Percentiles rank a stretch among this genome's conserved stretches.
Conservation (phyloP, 768 basidiomycete genomes). For the Pleurotus pulmonarius region DNA sequence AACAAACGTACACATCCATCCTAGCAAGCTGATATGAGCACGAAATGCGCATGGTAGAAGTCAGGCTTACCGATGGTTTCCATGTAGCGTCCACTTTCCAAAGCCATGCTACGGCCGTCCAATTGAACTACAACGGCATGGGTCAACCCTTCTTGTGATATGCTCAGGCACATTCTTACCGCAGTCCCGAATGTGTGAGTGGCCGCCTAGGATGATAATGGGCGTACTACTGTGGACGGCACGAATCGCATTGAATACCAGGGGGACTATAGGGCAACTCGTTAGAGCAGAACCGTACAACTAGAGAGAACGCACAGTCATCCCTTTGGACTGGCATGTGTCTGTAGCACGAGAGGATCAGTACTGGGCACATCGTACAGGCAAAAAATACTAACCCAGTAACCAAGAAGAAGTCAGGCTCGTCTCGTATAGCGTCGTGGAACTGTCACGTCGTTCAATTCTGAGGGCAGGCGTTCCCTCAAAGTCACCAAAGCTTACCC, state of each 20-base stretch:
- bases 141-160: not conserved
- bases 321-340: constrained; percentile 81
- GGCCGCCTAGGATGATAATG: constrained; percentile 81
- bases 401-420: constrained; percentile 81
- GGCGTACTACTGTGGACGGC: constrained; percentile 70
- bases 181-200: constrained; percentile 81
- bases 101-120: constrained; percentile 72
- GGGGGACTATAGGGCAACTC: constrained; percentile 47
- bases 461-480: no score
- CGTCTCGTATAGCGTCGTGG: constrained; percentile 68
- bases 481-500: constrained; percentile 39
- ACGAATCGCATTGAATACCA: constrained; percentile 72
- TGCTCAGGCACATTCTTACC: constrained; percentile 21
- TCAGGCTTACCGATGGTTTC: constrained; percentile 72
- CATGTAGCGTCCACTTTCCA: constrained; percentile 89
- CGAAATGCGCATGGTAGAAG: not conserved
- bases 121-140: constrained; percentile 40
- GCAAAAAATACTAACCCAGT: constrained; percentile 44
- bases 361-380: not conserved
- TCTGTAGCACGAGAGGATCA: constrained; percentile 28
- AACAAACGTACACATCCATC: constrained; percentile 59
- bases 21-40: constrained; percentile 20
- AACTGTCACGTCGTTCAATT: constrained; percentile 45
- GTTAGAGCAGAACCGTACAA: not conserved
- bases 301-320: constrained; percentile 43